Evolutionary conservation across 768 basidiomycete genomes (phyloP), one percentile per base, ranked within the genome.

Genomic region (Scleroderma bovista): DNA sequence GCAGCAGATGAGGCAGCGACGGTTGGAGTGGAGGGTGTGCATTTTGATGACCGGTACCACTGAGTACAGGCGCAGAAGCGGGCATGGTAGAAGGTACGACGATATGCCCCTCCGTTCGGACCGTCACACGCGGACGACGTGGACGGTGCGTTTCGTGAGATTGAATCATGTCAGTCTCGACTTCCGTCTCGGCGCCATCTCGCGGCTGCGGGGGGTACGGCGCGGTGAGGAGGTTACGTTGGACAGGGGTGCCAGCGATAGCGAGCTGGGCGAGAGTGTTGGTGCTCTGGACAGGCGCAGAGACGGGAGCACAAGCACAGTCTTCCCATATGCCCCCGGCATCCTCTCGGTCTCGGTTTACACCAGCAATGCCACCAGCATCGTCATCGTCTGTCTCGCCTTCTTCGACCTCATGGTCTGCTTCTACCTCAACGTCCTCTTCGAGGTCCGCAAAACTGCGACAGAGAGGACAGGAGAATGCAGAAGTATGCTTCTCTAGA

Each of bases 381-480:
- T 43, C 41, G 4, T 15, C 24, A 22, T 15, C 41, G 16, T 26
- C 39, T 10, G 20, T 26, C 26, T 43, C 24, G 26, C 63, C 57
- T 24, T 64, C 67, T 37, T 68, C 66, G 19, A 46, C 55, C 20
- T 60, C 66, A 1, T 33, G 57, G 36, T 73, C 73, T 13, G 66
- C 52, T 17, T 86, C 85, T 0, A 81, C 71, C 56, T 97, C 95
- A 44, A 96, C 94, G 62, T 97, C 95, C 50, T 92, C 93, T 44
- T 98, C 93, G 16, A 99, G 79, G 64, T 98, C 87, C 13, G 93
- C 93, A 60, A 87, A 99, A 0, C 93, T 93, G 36, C 95, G 77
- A 67, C 95, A 99, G 7, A 99, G 79, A 0, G 95, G 95, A 61
- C 95, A 99, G 13, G 83, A 88, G 72, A 98, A 99, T 6, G 89